Evolutionary conservation across 2,329 filamentous ascomycete genomes (phyloP).

Genomic region (Penicillium sp.): DNA sequence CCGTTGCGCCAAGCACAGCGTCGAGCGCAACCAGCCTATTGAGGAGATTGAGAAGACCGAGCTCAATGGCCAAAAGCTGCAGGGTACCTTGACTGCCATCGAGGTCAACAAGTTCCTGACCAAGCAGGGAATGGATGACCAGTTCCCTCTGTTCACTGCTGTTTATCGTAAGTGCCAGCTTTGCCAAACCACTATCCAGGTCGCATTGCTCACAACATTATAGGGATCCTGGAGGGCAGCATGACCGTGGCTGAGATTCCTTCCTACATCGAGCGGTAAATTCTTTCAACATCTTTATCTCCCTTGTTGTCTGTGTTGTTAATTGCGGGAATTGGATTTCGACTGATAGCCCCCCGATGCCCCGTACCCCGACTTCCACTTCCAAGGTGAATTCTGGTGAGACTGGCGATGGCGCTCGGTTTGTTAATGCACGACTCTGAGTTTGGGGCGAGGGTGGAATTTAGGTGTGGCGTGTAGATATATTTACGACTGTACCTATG

Average conservation of each 20-base stretch:
- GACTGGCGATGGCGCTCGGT: slow-evolving; percentile 16
- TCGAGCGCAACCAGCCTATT: slow-evolving; percentile 74
- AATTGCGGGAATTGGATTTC: slow-evolving; percentile 20
- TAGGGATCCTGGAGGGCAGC: slow-evolving; percentile 71
- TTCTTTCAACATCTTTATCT: slow-evolving; percentile 10
- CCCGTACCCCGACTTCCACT: slow-evolving; percentile 16
- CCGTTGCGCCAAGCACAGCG: slow-evolving; percentile 83
- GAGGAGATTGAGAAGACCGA: slow-evolving; percentile 85
- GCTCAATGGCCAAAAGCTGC: slow-evolving; percentile 93
- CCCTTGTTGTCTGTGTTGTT: slow-evolving; percentile 18
- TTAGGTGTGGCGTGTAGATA: slow-evolving; percentile 16
- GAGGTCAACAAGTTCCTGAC: slow-evolving; percentile 90
- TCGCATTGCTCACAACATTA: slow-evolving; percentile 18
- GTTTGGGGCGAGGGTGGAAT: slow-evolving; percentile 3
- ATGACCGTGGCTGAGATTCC: slow-evolving; percentile 79
- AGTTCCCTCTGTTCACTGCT: slow-evolving; percentile 90
- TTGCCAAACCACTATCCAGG: slow-evolving; percentile 2
- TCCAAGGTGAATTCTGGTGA: slow-evolving; percentile 12
- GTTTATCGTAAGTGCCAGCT: slow-evolving; percentile 59
- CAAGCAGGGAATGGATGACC: slow-evolving; percentile 69
- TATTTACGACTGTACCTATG: slow-evolving; percentile 24
- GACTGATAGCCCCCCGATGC: slow-evolving; percentile 19
- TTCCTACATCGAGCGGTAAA: slow-evolving; percentile 56
- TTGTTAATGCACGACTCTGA: slow-evolving; percentile 22
- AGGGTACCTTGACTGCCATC: slow-evolving; percentile 86